Evolutionary conservation across 352 stramenopile genomes (phyloP).

Genomic region (Pythium catenulatum): DNA sequence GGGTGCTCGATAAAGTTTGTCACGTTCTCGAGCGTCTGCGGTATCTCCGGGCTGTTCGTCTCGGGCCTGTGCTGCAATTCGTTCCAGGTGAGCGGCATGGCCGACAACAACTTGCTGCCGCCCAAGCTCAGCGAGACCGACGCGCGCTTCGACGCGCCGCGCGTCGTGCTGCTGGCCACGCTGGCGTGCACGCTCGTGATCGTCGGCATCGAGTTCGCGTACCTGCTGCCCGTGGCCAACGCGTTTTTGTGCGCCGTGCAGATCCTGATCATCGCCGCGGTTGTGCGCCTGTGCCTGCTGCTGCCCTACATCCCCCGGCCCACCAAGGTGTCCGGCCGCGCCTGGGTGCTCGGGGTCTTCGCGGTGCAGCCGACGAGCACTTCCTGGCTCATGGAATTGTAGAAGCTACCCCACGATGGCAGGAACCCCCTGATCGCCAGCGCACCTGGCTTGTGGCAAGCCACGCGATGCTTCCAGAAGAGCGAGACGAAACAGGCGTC

Average conservation of each 20-base stretch:
- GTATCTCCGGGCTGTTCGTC: slow-evolving; percentile 93
- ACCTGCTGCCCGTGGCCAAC: slow-evolving; percentile 86
- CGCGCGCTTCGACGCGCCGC: slow-evolving; percentile 44
- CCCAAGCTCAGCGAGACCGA: slow-evolving; percentile 82
- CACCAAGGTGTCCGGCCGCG: slow-evolving; percentile 63
- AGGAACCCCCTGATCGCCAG: too few species aligned
- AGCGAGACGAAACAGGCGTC: too few species aligned
- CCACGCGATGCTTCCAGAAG: too few species aligned
- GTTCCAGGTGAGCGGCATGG: slow-evolving; percentile 91
- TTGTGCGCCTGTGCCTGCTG: slow-evolving; percentile 79
- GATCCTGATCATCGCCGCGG: slow-evolving; percentile 89
- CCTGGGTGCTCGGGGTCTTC: slow-evolving; percentile 62
- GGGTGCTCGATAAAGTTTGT: slow-evolving; percentile 91
- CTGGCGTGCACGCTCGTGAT: slow-evolving; percentile 59
- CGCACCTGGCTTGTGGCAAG: too few species aligned
- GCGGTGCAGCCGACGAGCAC: slow-evolving; percentile 63
- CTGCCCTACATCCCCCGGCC: slow-evolving; percentile 78
- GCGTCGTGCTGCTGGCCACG: slow-evolving; percentile 60
- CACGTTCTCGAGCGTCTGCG: slow-evolving; percentile 83
- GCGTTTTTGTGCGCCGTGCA: slow-evolving; percentile 85
- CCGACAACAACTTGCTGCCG: slow-evolving; percentile 91
- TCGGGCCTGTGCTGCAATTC: slow-evolving; percentile 94
- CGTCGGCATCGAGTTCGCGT: slow-evolving; percentile 66
- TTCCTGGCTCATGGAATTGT: too few species aligned
- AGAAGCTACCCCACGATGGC: too few species aligned